phyloP scores from a whole-genome alignment of 306 rosid genomes.

The Psophocarpus tetragonolobus region DNA sequence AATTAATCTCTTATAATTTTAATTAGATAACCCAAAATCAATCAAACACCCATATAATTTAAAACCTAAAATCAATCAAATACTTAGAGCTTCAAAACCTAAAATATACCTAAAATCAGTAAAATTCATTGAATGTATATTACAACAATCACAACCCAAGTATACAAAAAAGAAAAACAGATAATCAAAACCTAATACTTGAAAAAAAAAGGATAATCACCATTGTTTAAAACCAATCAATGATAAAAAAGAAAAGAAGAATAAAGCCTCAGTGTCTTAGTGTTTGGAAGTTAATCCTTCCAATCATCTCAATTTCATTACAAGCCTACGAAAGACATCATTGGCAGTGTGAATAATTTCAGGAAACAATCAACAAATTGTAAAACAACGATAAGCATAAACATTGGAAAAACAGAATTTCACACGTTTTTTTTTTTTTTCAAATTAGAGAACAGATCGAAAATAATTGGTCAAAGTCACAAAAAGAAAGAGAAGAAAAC shows the following conservation, averaged over 20 bases:
- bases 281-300: constrained; percentile 31
- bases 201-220: too few species aligned
- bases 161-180: not conserved
- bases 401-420: not conserved
- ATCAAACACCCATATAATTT: not conserved
- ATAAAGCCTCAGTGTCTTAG: constrained; percentile 23
- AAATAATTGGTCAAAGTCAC: not conserved
- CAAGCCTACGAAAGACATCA: constrained; percentile 47
- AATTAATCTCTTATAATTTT: not conserved
- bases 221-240: not conserved
- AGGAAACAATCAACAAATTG: not conserved
- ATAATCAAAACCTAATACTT: not conserved
- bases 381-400: not conserved
- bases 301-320: constrained; percentile 36
- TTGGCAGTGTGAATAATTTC: not conserved
- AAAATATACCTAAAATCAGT: not conserved
- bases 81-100: not conserved
- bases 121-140: too few species aligned
- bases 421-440: not conserved
- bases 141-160: too few species aligned
- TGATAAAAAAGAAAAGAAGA: not conserved
- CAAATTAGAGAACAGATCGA: not conserved
- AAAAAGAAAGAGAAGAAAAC: not conserved
- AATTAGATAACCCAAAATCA: not conserved
- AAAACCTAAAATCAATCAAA: not conserved